Conservation (phyloP, 1,139 yeast genomes). For the Suhomyces chickasaworum region DNA sequence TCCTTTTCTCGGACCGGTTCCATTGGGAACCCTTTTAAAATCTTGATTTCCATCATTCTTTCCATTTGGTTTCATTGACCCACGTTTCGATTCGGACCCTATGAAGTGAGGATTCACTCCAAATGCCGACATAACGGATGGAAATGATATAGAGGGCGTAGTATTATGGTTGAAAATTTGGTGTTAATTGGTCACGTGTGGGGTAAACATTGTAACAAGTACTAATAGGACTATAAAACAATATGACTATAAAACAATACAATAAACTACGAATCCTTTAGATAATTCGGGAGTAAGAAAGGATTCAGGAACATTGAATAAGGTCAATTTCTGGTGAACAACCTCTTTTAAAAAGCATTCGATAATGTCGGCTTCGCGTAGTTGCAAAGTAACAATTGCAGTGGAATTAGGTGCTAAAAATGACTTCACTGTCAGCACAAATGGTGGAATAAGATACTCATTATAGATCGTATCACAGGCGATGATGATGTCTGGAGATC, state of each 20-base stretch:
- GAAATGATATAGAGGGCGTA: neutral
- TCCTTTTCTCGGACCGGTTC: conserved; percentile 11
- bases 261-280: conserved; percentile 50
- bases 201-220: too few relatives aligned
- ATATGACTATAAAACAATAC: conserved; percentile 19
- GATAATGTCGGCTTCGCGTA: conserved; percentile 56
- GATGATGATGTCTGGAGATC: conserved; percentile 54
- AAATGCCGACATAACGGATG: conserved; percentile 13
- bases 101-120: conserved; percentile 13
- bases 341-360: conserved; percentile 46
- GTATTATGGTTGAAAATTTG: conserved; percentile 8
- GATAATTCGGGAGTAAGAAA: conserved; percentile 31
- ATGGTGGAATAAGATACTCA: conserved; percentile 56
- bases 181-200: conserved; percentile 9
- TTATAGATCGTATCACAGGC: conserved; percentile 77
- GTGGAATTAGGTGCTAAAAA: conserved; percentile 38
- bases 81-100: conserved; percentile 6
- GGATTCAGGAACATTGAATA: conserved; percentile 31
- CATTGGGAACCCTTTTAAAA: conserved; percentile 21
- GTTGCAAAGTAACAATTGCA: conserved; percentile 53
- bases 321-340: conserved; percentile 19
- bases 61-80: conserved; percentile 8
- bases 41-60: conserved; percentile 19
- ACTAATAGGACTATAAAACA: neutral
- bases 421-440: conserved; percentile 44